A percentile compares a stretch with the other conserved stretches of the same genome.
Conservation (phyloP, 2,329 filamentous ascomycete genomes). For the Bipolaris oryzae region DNA sequence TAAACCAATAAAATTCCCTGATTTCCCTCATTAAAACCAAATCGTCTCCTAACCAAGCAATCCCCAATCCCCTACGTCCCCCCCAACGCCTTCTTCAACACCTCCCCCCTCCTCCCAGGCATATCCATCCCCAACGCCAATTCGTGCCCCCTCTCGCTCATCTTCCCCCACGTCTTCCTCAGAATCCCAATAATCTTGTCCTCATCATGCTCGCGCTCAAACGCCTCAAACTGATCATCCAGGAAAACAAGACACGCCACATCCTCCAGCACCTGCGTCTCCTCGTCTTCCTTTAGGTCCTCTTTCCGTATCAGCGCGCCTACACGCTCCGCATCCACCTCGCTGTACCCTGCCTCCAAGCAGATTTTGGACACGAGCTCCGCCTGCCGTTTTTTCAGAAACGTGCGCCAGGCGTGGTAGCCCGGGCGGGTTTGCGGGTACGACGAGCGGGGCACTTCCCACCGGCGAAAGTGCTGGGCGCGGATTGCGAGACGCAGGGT, state of each 20-base stretch:
- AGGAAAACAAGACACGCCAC: conserved; percentile 86
- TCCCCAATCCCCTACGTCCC: too few species aligned
- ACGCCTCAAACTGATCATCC: conserved; percentile 83
- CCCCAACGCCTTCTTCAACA: conserved; percentile 43
- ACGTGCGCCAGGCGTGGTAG: conserved; percentile 80
- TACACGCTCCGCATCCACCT: conserved; percentile 65
- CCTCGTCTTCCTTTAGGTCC: conserved; percentile 66
- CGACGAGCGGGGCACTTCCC: conserved; percentile 76
- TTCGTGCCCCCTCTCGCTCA: conserved; percentile 44
- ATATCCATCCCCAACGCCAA: conserved; percentile 46
- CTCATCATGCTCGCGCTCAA: conserved; percentile 75
- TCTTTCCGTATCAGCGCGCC: conserved; percentile 80
- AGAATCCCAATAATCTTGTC: conserved; percentile 70
- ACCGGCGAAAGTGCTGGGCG: conserved; percentile 84
- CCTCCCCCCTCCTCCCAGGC: conserved; percentile 34
- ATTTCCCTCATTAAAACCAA: too few species aligned
- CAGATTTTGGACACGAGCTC: conserved; percentile 64
- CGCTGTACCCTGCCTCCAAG: conserved; percentile 55
- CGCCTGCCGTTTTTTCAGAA: conserved; percentile 74
- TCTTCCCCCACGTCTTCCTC: conserved; percentile 51
- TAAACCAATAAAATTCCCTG: too few species aligned
- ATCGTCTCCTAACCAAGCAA: too few species aligned
- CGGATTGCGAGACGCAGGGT: conserved; percentile 76
- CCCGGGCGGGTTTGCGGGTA: conserved; percentile 78
- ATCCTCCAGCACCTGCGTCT: conserved; percentile 80